Evolutionary conservation across 495 filamentous ascomycete species (phyloP).

Genomic region (Daldinia caldariorum): DNA sequence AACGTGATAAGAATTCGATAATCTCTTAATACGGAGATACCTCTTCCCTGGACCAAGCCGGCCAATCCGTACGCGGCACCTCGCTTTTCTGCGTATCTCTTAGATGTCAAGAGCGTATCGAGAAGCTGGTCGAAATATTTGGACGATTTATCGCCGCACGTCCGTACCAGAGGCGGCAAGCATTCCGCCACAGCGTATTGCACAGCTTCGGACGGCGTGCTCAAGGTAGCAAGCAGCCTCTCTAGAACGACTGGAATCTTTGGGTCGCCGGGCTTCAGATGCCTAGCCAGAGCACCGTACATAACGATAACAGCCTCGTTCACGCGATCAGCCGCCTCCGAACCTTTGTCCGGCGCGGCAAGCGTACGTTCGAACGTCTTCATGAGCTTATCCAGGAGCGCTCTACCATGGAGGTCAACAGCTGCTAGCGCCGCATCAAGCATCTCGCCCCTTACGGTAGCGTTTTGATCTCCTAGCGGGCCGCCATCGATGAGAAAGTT

Average conservation of each 20-base stretch:
- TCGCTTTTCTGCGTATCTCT: conserved; percentile 88
- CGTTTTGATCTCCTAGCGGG: conserved; percentile 81
- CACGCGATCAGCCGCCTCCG: conserved; percentile 80
- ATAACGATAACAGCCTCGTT: conserved; percentile 98
- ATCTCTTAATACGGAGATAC: conserved; percentile 82
- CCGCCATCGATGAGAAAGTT: conserved; percentile 85
- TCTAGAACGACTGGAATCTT: conserved; percentile 87
- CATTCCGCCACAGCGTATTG: conserved; percentile 96
- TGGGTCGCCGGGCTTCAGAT: conserved; percentile 82
- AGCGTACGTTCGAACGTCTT: conserved; percentile 85
- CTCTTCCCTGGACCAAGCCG: conserved; percentile 85
- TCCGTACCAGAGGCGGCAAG: conserved; percentile 85
- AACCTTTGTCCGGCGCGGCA: conserved; percentile 80
- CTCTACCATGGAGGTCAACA: conserved; percentile 79
- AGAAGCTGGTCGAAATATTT: conserved; percentile 84
- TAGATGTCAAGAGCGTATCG: conserved; percentile 80
- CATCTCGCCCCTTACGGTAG: conserved; percentile 84
- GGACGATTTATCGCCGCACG: conserved; percentile 76
- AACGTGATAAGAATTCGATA: conserved; percentile 85
- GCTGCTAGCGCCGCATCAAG: conserved; percentile 88
- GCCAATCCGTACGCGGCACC: conserved; percentile 96
- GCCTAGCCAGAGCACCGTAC: conserved; percentile 90
- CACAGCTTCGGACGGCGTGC: conserved; percentile 95
- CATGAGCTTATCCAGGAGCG: conserved; percentile 90
- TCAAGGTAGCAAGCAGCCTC: conserved; percentile 82